A percentile compares a stretch with the other conserved stretches of the same genome.
Evolutionary conservation across 2,329 filamentous ascomycete genomes (phyloP).

Genomic region (Aureobasidium sp.): DNA sequence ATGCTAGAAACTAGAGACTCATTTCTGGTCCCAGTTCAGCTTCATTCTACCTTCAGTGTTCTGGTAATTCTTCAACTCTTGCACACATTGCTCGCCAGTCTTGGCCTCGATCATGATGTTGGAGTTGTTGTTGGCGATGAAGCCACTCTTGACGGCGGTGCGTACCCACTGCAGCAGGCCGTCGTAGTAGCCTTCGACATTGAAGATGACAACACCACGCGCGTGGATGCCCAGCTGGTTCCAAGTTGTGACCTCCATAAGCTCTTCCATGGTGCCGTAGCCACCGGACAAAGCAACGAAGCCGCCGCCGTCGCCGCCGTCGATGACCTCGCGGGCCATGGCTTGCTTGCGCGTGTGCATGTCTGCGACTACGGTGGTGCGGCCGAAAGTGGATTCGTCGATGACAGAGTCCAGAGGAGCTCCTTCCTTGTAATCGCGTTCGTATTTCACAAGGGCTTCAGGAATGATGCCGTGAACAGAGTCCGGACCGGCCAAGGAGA

Average conservation of each 20-base stretch:
- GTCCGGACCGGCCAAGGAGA: conserved; percentile 70
- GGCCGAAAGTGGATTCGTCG: conserved; percentile 62
- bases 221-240: conserved; percentile 93
- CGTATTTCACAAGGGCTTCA: conserved; percentile 70
- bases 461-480: conserved; percentile 93
- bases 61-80: conserved; percentile 65
- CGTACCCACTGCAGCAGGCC: conserved; percentile 76
- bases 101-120: conserved; percentile 73
- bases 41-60: conserved; percentile 69
- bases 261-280: conserved; percentile 92
- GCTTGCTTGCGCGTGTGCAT: conserved; percentile 95
- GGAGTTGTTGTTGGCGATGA: conserved; percentile 64
- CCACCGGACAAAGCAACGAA: conserved; percentile 87
- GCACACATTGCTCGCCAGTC: conserved; percentile 64
- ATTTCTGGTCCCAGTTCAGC: conserved; percentile 68
- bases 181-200: conserved; percentile 88
- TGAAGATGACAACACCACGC: conserved; percentile 71
- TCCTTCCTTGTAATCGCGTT: conserved; percentile 56
- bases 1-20: background rate
- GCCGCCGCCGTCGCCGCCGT: conserved; percentile 72
- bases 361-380: conserved; percentile 81
- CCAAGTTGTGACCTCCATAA: conserved; percentile 84
- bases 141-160: conserved; percentile 67
- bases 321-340: conserved; percentile 84
- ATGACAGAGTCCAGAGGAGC: conserved; percentile 44